Percentiles rank a stretch among this genome's conserved stretches.
Conservation (phyloP, 345 rosid genomes). For the Excoecaria agallocha region DNA sequence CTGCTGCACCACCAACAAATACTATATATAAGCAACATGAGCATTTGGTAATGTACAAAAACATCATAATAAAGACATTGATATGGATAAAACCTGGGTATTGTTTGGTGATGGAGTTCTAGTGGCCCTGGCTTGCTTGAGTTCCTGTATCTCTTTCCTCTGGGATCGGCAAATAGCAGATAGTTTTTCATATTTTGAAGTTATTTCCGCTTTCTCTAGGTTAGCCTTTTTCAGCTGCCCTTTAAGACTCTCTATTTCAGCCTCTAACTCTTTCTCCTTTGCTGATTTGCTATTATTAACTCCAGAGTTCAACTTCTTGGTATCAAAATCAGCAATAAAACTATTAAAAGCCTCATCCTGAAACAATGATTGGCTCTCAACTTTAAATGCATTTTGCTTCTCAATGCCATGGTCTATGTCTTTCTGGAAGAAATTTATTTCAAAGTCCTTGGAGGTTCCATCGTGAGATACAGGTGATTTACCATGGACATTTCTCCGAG, state of each 20-base stretch:
- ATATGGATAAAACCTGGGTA: slow-evolving; percentile 39
- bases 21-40: background rate
- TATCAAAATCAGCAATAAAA: slow-evolving; percentile 86
- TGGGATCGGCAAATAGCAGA: slow-evolving; percentile 95
- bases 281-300: slow-evolving; percentile 25
- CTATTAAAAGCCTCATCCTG: slow-evolving; percentile 63
- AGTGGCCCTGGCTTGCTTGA: slow-evolving; percentile 71
- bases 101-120: slow-evolving; percentile 58
- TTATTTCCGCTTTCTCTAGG: slow-evolving; percentile 73
- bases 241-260: slow-evolving; percentile 72
- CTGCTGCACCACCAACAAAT: slow-evolving; percentile 33
- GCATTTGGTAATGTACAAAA: background rate
- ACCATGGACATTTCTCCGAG: slow-evolving; percentile 32
- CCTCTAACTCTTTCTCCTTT: slow-evolving; percentile 56
- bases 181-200: slow-evolving; percentile 82
- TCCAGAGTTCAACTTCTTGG: slow-evolving; percentile 48
- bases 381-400: slow-evolving; percentile 46
- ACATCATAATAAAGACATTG: background rate
- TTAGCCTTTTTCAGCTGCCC: slow-evolving; percentile 68
- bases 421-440: slow-evolving; percentile 44
- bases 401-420: slow-evolving; percentile 36
- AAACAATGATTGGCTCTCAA: slow-evolving; percentile 37
- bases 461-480: slow-evolving; percentile 36
- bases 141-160: slow-evolving; percentile 94
- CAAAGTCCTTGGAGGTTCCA: slow-evolving; percentile 49